Evolutionary conservation across 371 early-diverging fungal genomes (phyloP).

Genomic region (Amoeboaphelidium occidentale): DNA sequence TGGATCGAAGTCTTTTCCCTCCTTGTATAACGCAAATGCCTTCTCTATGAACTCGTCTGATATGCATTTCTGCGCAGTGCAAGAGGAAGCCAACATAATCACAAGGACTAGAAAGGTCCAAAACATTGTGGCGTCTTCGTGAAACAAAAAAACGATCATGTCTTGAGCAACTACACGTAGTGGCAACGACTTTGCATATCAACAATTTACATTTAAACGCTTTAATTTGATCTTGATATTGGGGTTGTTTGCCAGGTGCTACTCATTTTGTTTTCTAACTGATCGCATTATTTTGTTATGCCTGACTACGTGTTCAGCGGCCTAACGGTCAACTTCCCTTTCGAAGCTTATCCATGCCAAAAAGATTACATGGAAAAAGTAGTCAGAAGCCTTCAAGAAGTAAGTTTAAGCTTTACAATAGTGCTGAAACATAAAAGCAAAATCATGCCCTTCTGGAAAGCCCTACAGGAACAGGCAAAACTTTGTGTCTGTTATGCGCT

Average conservation of each 20-base stretch:
- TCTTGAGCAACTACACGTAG: too few species aligned
- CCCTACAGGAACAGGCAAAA: conserved; percentile 39
- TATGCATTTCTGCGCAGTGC: too few species aligned
- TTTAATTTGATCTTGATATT: neutral
- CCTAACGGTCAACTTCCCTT: conserved; percentile 17
- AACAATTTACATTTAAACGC: neutral
- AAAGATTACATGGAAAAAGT: conserved; percentile 22
- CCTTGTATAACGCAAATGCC: too few species aligned
- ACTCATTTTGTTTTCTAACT: neutral
- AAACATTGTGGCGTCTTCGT: too few species aligned
- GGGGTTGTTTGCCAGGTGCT: neutral
- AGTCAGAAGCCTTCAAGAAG: conserved; percentile 19
- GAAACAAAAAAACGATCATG: too few species aligned
- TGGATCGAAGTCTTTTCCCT: too few species aligned
- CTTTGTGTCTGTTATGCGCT: conserved; percentile 27
- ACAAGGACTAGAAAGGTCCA: too few species aligned
- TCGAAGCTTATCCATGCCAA: conserved; percentile 27
- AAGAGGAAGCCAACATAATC: too few species aligned
- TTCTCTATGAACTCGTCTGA: too few species aligned
- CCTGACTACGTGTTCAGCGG: neutral
- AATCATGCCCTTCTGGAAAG: conserved; percentile 28
- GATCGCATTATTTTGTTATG: neutral
- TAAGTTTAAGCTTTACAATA: too few species aligned
- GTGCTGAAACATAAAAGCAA: conserved; percentile 6
- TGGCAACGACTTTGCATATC: too few species aligned